Conservation (phyloP, 192 early-diverging fungal species). For the Backusella australiensis region DNA sequence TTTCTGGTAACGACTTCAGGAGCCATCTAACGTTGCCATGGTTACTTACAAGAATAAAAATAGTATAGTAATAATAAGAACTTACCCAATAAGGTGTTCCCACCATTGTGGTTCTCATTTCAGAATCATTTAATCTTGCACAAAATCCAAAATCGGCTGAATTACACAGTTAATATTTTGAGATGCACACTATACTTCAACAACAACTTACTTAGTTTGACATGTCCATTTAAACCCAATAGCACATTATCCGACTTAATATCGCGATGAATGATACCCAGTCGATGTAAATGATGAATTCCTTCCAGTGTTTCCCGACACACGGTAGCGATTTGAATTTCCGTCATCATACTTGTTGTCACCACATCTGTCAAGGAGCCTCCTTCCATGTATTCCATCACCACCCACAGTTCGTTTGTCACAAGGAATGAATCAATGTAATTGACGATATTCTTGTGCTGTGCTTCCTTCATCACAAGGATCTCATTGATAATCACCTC, state of each 20-base stretch:
- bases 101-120: slow-evolving; percentile 79
- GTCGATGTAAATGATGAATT: slow-evolving; percentile 71
- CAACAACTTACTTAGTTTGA: slow-evolving; percentile 65
- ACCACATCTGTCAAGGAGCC: slow-evolving; percentile 84
- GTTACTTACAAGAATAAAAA: too few species aligned
- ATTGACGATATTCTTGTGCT: slow-evolving; percentile 86
- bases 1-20: slow-evolving; percentile 94
- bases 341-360: slow-evolving; percentile 77
- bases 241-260: slow-evolving; percentile 88
- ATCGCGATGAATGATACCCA: slow-evolving; percentile 82
- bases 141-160: slow-evolving; percentile 88
- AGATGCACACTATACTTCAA: neutral
- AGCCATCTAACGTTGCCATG: slow-evolving; percentile 71
- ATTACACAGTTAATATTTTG: neutral
- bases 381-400: slow-evolving; percentile 95
- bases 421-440: slow-evolving; percentile 83
- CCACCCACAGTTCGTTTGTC: slow-evolving; percentile 84
- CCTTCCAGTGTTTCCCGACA: slow-evolving; percentile 79
- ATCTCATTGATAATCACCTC: slow-evolving; percentile 96
- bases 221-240: slow-evolving; percentile 62
- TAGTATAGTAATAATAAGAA: too few species aligned
- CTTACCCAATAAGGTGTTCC: slow-evolving; percentile 85
- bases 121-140: slow-evolving; percentile 71
- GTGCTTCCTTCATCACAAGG: slow-evolving; percentile 80
- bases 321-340: slow-evolving; percentile 84